Conservation (phyloP, 768 basidiomycete genomes). For the Amanita muscaria region DNA sequence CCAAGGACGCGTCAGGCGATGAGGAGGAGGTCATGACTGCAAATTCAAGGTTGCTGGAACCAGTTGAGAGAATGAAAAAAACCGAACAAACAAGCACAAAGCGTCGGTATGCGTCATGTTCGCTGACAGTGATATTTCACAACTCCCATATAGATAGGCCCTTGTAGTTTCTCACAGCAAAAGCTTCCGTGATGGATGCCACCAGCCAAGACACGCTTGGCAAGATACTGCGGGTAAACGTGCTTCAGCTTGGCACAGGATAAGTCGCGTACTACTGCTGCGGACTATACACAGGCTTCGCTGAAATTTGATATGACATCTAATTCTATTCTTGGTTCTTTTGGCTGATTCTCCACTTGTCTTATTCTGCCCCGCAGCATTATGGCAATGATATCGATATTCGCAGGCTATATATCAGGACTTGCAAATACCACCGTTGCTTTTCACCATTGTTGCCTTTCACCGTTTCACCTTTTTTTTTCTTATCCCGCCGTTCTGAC, state of each 20-base stretch:
- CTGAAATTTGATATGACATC: no score
- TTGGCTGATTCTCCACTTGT: conserved; percentile 10
- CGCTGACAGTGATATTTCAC: not conserved
- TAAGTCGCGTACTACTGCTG: no score
- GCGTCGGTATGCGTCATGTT: not conserved
- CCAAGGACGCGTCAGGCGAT: conserved; percentile 23
- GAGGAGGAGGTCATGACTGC: conserved; percentile 14
- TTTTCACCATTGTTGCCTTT: no score
- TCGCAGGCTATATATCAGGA: not conserved
- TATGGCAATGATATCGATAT: conserved; percentile 4
- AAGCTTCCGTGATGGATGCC: no score
- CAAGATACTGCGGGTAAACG: no score
- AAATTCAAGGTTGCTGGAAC: conserved; percentile 27
- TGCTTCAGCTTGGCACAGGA: no score
- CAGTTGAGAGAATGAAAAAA: conserved; percentile 25
- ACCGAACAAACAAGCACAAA: conserved; percentile 29
- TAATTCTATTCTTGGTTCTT: not conserved
- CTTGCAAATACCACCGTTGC: not conserved
- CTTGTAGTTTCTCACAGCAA: no score
- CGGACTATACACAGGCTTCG: no score
- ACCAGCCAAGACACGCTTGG: no score
- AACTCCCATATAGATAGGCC: no score
- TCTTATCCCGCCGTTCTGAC: conserved; percentile 15
- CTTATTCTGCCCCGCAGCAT: conserved; percentile 12
- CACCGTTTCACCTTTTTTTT: no score